Evolutionary conservation across 2,329 filamentous ascomycete genomes (phyloP), one percentile per base, ranked within the genome.

Genomic region (Alternaria alternata): DNA sequence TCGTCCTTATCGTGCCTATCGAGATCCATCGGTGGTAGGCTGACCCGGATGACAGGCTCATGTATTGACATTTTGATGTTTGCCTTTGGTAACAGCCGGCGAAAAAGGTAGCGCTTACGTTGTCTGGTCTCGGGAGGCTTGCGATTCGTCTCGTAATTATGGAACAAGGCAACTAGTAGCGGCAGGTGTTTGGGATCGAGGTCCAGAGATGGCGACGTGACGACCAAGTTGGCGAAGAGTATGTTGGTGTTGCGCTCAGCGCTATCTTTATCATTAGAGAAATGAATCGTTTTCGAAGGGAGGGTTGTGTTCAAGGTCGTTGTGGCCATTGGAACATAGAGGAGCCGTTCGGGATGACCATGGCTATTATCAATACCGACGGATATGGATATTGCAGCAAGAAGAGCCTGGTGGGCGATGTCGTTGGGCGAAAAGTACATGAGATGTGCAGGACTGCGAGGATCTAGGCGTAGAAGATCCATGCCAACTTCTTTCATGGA

Each of bases 371-470:
- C 94, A 36, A 99, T 84, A 39, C 93, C 95, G 58, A 98, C 85
- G 0, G 94, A 94, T 57, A 99, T 91, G 1, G 95, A 97, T 41
- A 99, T 88, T 4, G 94, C 95, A 18, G 94, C 95, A 22, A 95
- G 86, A 36, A 99, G 85, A 11, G 94, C 95, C 82, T 99, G 94
- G 77, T 99, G 95, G 12, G 95, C 95, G 71, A 97, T 89, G 75
- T 97, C 95, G 63, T 93, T 90, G 22, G 91, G 88, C 3, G 94
- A 92, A 75, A 99, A 99, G 79, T 99, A 98, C 95, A 98, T 99
- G 64, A 95, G 89, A 83, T 99, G 95, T 0, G 94, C 93, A 1
- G 95, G 93, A 16, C 94, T 97, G 71, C 92, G 94, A 42, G 92
- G 90, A 75, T 99, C 94, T 55, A 99, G 86, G 22, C 94, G 89